Evolutionary conservation across 345 rosid species (phyloP).

Genomic region (Kernera saxatilis): DNA sequence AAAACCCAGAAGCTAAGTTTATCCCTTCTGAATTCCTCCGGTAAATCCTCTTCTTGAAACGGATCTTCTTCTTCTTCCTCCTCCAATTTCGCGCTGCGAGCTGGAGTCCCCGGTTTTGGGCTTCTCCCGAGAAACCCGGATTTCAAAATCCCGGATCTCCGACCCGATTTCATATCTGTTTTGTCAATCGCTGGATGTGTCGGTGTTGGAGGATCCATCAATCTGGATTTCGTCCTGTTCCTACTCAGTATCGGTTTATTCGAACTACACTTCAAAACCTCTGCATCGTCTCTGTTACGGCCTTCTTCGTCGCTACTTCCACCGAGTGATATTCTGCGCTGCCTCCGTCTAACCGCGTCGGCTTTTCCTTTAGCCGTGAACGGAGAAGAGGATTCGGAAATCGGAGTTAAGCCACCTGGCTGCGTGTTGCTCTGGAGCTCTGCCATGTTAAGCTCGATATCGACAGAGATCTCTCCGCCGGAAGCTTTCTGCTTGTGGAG

Average conservation of each 20-base stretch:
- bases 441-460: constrained; percentile 36
- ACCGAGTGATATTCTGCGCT: constrained; percentile 5
- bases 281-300: constrained; percentile 18
- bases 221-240: constrained; percentile 30
- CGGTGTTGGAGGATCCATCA: constrained; percentile 35
- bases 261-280: constrained; percentile 30
- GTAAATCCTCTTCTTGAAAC: constrained; percentile 47
- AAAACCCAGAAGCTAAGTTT: constrained; percentile 31
- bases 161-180: constrained; percentile 29
- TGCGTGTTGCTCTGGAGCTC: constrained; percentile 26
- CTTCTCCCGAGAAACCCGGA: constrained; percentile 38
- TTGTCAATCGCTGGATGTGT: constrained; percentile 26
- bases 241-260: constrained; percentile 29
- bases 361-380: constrained; percentile 14
- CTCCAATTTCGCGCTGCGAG: constrained; percentile 2
- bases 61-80: constrained; percentile 62
- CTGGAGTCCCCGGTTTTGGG: constrained; percentile 23
- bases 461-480: constrained; percentile 41
- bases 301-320: constrained; percentile 30
- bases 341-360: constrained; percentile 17
- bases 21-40: constrained; percentile 39
- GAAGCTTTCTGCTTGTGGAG: constrained; percentile 33
- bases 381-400: constrained; percentile 26
- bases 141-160: constrained; percentile 20
- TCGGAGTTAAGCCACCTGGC: constrained; percentile 14